phyloP scores from a whole-genome alignment of 257 asterid genomes.

The Nicotiana tabacum region DNA sequence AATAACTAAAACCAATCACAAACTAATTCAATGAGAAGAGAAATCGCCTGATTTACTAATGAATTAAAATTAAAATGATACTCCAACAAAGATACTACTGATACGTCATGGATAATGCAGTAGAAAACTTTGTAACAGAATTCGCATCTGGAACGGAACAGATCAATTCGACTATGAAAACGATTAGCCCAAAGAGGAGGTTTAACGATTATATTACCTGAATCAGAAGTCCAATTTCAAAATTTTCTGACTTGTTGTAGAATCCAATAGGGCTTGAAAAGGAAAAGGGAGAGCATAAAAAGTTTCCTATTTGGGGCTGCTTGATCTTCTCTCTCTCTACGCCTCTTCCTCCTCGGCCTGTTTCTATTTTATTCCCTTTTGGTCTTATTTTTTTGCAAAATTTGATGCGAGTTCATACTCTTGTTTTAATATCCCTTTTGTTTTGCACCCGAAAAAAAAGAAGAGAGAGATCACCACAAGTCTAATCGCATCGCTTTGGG shows the following conservation, averaged over 20 bases:
- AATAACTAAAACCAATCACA: not conserved
- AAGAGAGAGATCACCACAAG: too few relatives aligned
- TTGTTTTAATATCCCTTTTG: too few relatives aligned
- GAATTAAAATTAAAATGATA: not conserved
- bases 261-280: slow-evolving; percentile 4
- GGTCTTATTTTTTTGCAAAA: not conserved
- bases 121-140: slow-evolving; percentile 14
- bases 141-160: slow-evolving; percentile 37
- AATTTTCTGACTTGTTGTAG: not conserved
- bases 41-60: not conserved
- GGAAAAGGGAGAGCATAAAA: not conserved
- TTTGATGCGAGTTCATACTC: not conserved
- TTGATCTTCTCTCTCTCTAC: not conserved
- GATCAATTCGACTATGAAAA: slow-evolving; percentile 14
- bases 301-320: slow-evolving; percentile 1
- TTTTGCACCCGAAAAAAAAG: too few relatives aligned
- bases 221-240: not conserved
- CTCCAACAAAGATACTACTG: not conserved
- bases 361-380: not conserved
- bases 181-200: not conserved
- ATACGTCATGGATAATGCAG: not conserved
- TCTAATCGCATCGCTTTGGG: too few relatives aligned
- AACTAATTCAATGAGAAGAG: not conserved
- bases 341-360: not conserved
- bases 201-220: slow-evolving; percentile 7